Conservation (phyloP, 768 basidiomycete species). For the Kwoniella shandongensis region DNA sequence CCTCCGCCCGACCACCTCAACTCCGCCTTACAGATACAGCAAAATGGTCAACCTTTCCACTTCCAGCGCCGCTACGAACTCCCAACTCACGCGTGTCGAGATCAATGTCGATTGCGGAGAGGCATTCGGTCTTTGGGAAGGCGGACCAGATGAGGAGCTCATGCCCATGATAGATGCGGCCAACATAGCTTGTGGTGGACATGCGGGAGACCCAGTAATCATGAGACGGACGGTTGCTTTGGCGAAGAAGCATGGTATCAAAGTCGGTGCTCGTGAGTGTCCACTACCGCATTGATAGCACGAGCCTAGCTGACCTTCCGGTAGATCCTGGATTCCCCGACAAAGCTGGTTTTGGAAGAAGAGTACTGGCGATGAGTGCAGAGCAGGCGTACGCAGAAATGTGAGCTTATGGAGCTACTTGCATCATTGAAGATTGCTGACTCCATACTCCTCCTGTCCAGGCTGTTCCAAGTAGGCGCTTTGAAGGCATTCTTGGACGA, state of each 20-base stretch:
- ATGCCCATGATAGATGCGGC: constrained; percentile 59
- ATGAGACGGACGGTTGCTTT: constrained; percentile 66
- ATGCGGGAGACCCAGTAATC: constrained; percentile 65
- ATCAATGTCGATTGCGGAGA: constrained; percentile 43
- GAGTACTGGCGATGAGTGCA: constrained; percentile 65
- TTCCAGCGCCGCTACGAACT: not conserved
- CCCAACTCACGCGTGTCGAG: constrained; percentile 20
- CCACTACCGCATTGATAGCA: not conserved
- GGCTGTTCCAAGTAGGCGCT: constrained; percentile 70
- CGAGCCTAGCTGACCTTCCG: not conserved
- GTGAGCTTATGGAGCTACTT: constrained; percentile 51
- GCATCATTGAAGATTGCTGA: not conserved
- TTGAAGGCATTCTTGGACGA: constrained; percentile 63
- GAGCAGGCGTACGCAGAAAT: constrained; percentile 34
- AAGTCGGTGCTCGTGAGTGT: constrained; percentile 61
- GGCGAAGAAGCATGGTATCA: constrained; percentile 62
- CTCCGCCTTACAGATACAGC: too few species aligned
- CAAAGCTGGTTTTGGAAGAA: constrained; percentile 65
- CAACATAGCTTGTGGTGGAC: constrained; percentile 69
- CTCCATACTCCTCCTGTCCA: constrained; percentile 26
- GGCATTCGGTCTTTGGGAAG: constrained; percentile 33
- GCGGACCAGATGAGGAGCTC: constrained; percentile 35
- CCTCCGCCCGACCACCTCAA: not conserved
- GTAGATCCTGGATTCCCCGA: constrained; percentile 64
- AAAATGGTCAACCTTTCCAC: constrained; percentile 13